Conservation (phyloP, 202 grass and related monocot genomes). For the Zizania palustris region DNA sequence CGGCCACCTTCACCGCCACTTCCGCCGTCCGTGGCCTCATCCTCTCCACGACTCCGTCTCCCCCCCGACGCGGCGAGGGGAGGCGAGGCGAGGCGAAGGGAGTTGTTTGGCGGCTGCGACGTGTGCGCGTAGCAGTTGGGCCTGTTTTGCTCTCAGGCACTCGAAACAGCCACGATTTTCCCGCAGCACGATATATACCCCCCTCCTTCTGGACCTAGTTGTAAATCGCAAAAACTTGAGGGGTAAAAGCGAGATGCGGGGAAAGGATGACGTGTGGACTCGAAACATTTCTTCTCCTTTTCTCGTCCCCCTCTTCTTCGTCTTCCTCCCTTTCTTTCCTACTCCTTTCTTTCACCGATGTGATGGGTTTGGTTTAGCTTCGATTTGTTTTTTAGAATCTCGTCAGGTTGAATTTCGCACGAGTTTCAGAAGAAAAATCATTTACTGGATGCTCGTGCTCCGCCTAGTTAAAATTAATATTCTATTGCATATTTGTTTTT, state of each 20-base stretch:
- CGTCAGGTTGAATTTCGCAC: background rate
- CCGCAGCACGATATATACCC: background rate
- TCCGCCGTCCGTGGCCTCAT: constrained; percentile 57
- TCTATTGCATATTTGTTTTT: background rate
- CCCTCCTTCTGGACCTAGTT: background rate
- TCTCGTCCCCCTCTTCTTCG: constrained; percentile 23
- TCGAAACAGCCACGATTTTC: constrained; percentile 12
- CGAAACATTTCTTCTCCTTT: constrained; percentile 1
- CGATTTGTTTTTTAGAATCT: background rate
- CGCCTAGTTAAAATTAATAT: background rate
- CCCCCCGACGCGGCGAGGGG: constrained; percentile 36
- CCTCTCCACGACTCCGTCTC: background rate
- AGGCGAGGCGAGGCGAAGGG: background rate
- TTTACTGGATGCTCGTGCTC: no score
- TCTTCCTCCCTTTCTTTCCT: background rate
- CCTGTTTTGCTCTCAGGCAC: background rate
- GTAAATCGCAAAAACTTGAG: background rate
- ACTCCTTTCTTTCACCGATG: constrained; percentile 39
- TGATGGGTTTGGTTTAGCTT: constrained; percentile 38
- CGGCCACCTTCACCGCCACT: constrained; percentile 6
- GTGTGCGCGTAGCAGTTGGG: constrained; percentile 49
- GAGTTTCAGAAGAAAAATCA: background rate
- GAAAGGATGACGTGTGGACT: constrained; percentile 43
- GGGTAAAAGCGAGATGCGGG: constrained; percentile 19
- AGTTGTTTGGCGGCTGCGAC: constrained; percentile 17